A percentile compares a stretch with the other conserved stretches of the same genome.
phyloP scores from a whole-genome alignment of 1,284 basidiomycete species.

The Pseudomicrostroma phylloplanum region DNA sequence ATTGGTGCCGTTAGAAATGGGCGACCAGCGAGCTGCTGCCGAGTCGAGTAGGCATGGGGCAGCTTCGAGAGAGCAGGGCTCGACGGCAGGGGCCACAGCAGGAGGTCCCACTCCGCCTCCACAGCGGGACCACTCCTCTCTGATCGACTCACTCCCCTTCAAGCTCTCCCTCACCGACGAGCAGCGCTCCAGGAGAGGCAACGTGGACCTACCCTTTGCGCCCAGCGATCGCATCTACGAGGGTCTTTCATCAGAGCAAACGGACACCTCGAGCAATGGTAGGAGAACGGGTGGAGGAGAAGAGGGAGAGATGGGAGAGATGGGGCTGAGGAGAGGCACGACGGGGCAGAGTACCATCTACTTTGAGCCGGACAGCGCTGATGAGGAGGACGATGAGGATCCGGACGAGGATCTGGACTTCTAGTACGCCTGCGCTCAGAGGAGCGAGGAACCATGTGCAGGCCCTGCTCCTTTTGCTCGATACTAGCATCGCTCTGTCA shows the following conservation, averaged over 20 bases:
- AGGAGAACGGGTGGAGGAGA: slow-evolving; percentile 19
- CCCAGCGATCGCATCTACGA: slow-evolving; percentile 7
- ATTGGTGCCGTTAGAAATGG: slow-evolving; percentile 1
- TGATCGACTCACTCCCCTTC: not conserved
- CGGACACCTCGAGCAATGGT: not conserved
- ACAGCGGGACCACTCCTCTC: not conserved
- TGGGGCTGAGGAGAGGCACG: slow-evolving; percentile 31
- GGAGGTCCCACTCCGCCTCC: too few species aligned
- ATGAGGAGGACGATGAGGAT: slow-evolving; percentile 22
- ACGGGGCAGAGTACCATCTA: slow-evolving; percentile 9
- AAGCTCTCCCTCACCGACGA: not conserved
- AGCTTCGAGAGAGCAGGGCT: not conserved
- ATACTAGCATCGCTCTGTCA: not conserved
- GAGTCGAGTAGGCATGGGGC: not conserved
- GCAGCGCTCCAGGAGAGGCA: not conserved
- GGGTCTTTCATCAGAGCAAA: not conserved
- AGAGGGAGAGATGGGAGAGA: slow-evolving; percentile 22
- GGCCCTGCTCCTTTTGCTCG: not conserved
- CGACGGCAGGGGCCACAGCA: not conserved
- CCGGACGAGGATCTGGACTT: slow-evolving; percentile 6
- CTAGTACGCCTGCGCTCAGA: not conserved
- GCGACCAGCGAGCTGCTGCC: not conserved
- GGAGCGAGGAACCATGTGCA: not conserved
- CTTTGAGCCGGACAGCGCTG: slow-evolving; percentile 8
- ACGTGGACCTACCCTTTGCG: slow-evolving; percentile 2